Percentiles rank a stretch among this genome's conserved stretches.
Evolutionary conservation across 164 flowering plant genomes (phyloP).

Genomic region (Echeveria elegans): DNA sequence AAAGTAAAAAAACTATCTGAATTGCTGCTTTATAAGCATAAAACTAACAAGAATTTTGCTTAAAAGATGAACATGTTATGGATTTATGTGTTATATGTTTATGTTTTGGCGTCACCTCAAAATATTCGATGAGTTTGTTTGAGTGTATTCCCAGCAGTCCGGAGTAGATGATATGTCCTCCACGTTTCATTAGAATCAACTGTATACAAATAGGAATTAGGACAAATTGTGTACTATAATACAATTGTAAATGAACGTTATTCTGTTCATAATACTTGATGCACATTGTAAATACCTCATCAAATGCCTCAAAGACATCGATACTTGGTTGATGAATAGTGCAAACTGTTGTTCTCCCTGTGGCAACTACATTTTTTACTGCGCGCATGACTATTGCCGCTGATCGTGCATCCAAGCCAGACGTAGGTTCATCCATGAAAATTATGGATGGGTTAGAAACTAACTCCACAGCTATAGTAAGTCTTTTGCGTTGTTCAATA

Average conservation of each 20-base stretch:
- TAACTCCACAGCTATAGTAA: slow-evolving; percentile 47
- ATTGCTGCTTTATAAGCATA: not conserved
- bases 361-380: slow-evolving; percentile 39
- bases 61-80: not conserved
- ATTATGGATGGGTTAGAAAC: slow-evolving; percentile 49
- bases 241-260: not conserved
- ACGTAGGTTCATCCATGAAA: slow-evolving; percentile 52
- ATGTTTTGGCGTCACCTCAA: slow-evolving; percentile 20
- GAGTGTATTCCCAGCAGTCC: slow-evolving; percentile 30
- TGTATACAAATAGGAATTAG: slow-evolving; percentile 13
- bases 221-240: too few relatives aligned
- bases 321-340: slow-evolving; percentile 42
- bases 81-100: too few relatives aligned
- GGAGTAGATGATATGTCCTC: slow-evolving; percentile 32
- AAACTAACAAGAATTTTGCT: not conserved
- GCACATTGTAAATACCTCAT: slow-evolving; percentile 19
- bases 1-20: too few relatives aligned
- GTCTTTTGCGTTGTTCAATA: slow-evolving; percentile 41
- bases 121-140: slow-evolving; percentile 24
- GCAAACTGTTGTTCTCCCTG: slow-evolving; percentile 47
- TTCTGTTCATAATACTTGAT: not conserved
- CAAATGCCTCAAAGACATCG: slow-evolving; percentile 34
- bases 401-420: slow-evolving; percentile 51
- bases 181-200: slow-evolving; percentile 34
- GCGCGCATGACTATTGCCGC: slow-evolving; percentile 56